Evolutionary conservation across 768 basidiomycete genomes (phyloP).

Genomic region (Rubroboletus pulcherrimus): DNA sequence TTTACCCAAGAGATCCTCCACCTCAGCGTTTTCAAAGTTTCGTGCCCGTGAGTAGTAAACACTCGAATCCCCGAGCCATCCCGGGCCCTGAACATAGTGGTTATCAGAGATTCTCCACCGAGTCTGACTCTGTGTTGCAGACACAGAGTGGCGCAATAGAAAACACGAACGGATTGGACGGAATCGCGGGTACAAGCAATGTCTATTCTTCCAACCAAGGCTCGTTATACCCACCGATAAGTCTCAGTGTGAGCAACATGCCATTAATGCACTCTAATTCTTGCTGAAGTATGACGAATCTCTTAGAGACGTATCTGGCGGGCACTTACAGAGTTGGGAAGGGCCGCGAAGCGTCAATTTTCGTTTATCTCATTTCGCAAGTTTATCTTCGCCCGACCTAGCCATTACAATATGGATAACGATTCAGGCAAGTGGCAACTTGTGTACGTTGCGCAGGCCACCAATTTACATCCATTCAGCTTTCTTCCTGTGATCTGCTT

Average conservation of each 20-base stretch:
- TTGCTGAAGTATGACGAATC: not conserved
- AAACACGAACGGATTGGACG: not conserved
- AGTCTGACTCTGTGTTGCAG: constrained; percentile 16
- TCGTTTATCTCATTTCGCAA: constrained; percentile 14
- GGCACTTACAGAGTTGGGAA: constrained; percentile 10
- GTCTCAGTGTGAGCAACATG: constrained; percentile 14
- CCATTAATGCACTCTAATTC: not conserved
- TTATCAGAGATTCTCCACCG: constrained; percentile 26
- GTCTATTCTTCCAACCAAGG: constrained; percentile 2
- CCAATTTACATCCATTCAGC: constrained; percentile 1
- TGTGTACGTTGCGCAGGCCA: not conserved
- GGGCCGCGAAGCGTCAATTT: constrained; percentile 14
- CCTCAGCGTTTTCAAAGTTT: constrained; percentile 27
- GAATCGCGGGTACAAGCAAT: not conserved
- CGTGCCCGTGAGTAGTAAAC: constrained; percentile 22
- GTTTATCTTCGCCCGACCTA: constrained; percentile 14
- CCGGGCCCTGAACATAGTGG: not conserved
- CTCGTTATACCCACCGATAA: constrained; percentile 5
- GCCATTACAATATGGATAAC: constrained; percentile 14
- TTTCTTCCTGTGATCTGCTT: constrained; percentile 13
- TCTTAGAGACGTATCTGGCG: constrained; percentile 20
- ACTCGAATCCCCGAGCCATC: not conserved
- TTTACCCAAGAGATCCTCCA: not conserved
- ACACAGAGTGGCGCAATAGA: constrained; percentile 12
- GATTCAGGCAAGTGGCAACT: constrained; percentile 22